A percentile compares a stretch with the other conserved stretches of the same genome.
Evolutionary conservation across 2,329 filamentous ascomycete genomes (phyloP).

Genomic region (Epichloe festucae): DNA sequence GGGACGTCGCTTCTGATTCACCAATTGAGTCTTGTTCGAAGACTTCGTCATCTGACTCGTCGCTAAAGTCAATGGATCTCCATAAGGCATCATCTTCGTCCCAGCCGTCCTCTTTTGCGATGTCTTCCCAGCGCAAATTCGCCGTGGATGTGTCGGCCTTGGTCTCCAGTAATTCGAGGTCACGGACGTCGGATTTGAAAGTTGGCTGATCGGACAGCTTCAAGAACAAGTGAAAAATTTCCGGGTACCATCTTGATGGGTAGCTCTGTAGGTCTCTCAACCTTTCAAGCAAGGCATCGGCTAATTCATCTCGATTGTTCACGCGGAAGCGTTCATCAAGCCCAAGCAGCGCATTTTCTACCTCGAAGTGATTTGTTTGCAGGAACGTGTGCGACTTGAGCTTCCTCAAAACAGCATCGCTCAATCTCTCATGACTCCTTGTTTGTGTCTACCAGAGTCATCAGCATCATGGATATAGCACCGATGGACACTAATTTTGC

Average conservation of each 20-base stretch:
- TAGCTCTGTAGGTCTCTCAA: conserved; percentile 43
- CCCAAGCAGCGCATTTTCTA: conserved; percentile 50
- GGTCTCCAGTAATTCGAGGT: conserved; percentile 40
- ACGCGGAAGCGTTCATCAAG: conserved; percentile 80
- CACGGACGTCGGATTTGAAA: conserved; percentile 51
- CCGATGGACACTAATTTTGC: background rate
- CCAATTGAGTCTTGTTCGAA: conserved; percentile 21
- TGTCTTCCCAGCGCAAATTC: conserved; percentile 63
- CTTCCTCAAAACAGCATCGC: conserved; percentile 36
- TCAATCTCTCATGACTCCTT: conserved; percentile 29
- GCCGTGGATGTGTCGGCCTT: conserved; percentile 29
- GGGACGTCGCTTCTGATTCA: conserved; percentile 23
- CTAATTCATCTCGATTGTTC: conserved; percentile 64
- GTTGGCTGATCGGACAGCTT: conserved; percentile 71
- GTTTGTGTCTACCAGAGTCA: conserved; percentile 13
- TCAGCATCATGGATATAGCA: background rate
- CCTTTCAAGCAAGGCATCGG: conserved; percentile 51
- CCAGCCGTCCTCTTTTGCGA: conserved; percentile 64
- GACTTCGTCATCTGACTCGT: conserved; percentile 46
- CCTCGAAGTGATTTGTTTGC: conserved; percentile 65
- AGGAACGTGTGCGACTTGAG: conserved; percentile 44
- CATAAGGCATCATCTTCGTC: conserved; percentile 55
- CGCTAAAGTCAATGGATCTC: conserved; percentile 55
- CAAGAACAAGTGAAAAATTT: conserved; percentile 65
- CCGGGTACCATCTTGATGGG: conserved; percentile 57